Evolutionary conservation across 2,329 filamentous ascomycete species (phyloP), one percentile per base, ranked within the genome.

Genomic region (Penicillium concentricum): DNA sequence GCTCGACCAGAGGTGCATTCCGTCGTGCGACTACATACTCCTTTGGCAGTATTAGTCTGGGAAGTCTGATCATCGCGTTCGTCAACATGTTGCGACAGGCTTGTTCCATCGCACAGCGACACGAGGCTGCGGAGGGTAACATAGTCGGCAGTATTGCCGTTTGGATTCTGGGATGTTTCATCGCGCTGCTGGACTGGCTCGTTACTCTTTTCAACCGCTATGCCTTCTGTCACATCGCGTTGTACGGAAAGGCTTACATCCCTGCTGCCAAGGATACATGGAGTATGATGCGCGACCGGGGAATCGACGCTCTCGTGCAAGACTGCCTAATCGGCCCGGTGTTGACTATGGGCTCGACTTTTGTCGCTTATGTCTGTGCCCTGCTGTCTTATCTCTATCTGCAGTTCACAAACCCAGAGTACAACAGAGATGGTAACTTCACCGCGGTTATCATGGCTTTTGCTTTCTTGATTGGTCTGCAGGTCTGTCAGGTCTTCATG

Each of bases 221-320:
- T 65, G 92, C 92, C 0, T 96, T 95, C 75, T 92, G 87, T 30
- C 91, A 97, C 70, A 96, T 97, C 69, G 92, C 93, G 0, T 81
- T 97, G 0, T 97, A 97, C 70, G 93, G 93, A 18, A 95, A 95
- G 73, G 78, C 89, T 0, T 97, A 97, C 71, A 83, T 97, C 53
- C 81, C 86, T 1, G 90, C 92, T 0, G 92, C 92, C 35, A 96
- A 95, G 76, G 90, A 91, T 65, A 96, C 91, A 0, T 96, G 91
- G 90, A 85, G 65, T 13, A 90, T 96, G 89, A 92, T 96, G 79
- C 93, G 92, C 72, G 86, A 95, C 68, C 90, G 93, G 32, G 93
- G 93, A 28, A 87, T 97, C 58, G 92, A 97, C 67, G 92, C 91
- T 0, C 83, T 97, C 2, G 83, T 96, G 66, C 96, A 96, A 69